Percentiles rank a stretch among this genome's conserved stretches.
These are phyloP conservation scores for Dipodascus albidus DNA, from an alignment of 805 yeast species.

Conservation along the genomic window DNA sequence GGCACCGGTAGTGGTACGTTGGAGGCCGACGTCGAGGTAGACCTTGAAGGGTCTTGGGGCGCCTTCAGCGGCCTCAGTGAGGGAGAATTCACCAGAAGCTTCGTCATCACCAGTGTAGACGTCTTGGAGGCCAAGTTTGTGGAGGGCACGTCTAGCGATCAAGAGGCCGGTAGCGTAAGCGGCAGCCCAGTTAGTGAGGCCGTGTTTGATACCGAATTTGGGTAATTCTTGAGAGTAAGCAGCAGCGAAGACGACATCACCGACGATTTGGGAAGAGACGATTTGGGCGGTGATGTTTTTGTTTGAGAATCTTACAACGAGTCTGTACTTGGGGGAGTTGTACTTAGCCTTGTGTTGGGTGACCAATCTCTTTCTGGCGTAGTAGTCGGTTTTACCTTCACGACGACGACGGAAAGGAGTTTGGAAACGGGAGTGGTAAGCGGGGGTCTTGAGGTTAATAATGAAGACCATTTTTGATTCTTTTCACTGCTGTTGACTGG, in stretches of 20 bases:
- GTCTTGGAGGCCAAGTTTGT: slow-evolving; percentile 96
- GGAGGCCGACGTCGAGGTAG: slow-evolving; percentile 97
- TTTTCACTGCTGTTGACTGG: slow-evolving; percentile 1
- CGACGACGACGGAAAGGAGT: slow-evolving; percentile 99
- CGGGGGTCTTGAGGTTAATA: slow-evolving; percentile 64
- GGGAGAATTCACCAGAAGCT: slow-evolving; percentile 97
- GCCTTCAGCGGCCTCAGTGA: slow-evolving; percentile 98
- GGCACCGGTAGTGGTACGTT: slow-evolving; percentile 99
- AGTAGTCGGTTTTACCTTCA: slow-evolving; percentile 99
- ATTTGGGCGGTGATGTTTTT: slow-evolving; percentile 98
- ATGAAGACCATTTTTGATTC: slow-evolving; percentile 60
- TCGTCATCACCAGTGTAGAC: slow-evolving; percentile 98
- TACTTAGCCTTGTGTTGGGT: slow-evolving; percentile 99
- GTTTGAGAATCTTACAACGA: slow-evolving; percentile 99
- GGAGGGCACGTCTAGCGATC: slow-evolving; percentile 97
- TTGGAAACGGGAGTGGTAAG: slow-evolving; percentile 99
- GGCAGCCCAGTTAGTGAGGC: slow-evolving; percentile 99
- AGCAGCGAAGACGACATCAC: slow-evolving; percentile 91
- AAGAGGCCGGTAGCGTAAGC: slow-evolving; percentile 98
- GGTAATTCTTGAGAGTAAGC: slow-evolving; percentile 99
- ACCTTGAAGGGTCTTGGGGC: slow-evolving; percentile 99
- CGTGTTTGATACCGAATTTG: slow-evolving; percentile 92
- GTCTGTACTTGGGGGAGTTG: slow-evolving; percentile 98
- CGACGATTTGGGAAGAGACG: slow-evolving; percentile 91
- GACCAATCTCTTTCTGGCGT: slow-evolving; percentile 99